Conservation (phyloP, 345 rosid species). For the Ceriops zippeliana region DNA sequence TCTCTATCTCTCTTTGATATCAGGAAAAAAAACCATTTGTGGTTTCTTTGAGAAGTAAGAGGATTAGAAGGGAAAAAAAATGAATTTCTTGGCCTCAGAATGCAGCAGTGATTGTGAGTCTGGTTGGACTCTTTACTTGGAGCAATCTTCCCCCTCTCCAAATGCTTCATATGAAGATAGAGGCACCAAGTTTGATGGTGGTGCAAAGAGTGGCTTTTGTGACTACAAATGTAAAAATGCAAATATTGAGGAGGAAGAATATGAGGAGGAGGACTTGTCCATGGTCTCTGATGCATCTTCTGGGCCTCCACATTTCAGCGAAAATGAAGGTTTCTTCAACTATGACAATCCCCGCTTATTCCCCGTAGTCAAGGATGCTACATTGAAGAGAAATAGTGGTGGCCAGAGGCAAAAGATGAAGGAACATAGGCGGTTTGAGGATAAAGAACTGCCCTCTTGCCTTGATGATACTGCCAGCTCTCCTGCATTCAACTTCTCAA, state of each 20-base stretch:
- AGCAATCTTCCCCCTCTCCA: conserved; percentile 52
- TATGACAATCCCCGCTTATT: conserved; percentile 16
- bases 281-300: conserved; percentile 99
- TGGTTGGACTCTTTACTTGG: conserved; percentile 96
- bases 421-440: conserved; percentile 35
- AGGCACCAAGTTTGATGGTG: conserved; percentile 14
- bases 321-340: conserved; percentile 36
- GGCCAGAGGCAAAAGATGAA: conserved; percentile 36
- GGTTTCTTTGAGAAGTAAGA: conserved; percentile 4
- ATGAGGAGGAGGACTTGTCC: conserved; percentile 72
- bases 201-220: conserved; percentile 18
- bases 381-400: conserved; percentile 9
- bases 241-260: conserved; percentile 24
- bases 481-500: conserved; percentile 49
- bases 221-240: conserved; percentile 8
- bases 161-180: conserved; percentile 26
- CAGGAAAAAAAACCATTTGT: neutral
- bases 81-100: conserved; percentile 53
- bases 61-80: conserved; percentile 11
- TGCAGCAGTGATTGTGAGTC: conserved; percentile 87
- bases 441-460: conserved; percentile 39
- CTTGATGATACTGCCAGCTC: conserved; percentile 97
- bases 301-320: conserved; percentile 72
- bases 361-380: conserved; percentile 16
- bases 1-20: neutral